Evolutionary conservation across 768 basidiomycete species (phyloP), one percentile per base, ranked within the genome.

Genomic region (Xanthoconium purpureum): DNA sequence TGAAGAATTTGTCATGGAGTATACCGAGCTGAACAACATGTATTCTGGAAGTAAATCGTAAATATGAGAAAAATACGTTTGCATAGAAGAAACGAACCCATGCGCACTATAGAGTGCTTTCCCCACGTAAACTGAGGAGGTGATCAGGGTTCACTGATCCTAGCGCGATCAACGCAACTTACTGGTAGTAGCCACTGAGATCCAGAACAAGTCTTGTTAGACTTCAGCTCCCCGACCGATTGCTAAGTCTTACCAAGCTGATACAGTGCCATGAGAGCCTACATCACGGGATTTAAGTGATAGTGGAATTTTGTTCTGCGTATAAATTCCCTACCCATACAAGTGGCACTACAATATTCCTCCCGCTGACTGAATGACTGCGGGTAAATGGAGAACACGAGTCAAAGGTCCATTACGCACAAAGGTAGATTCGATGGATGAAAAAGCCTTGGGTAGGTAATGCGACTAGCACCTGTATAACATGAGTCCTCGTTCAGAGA

Each of bases 361-460:
- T 63, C 45, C 43, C 38, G 1, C 46, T 54, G 28, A 64, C 63
- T 64, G 17, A 5, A 2, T 2, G 8, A 1, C 0, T 2, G 3
- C 64, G 17, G 47, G 30, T 30, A n/a, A 48, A 33, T 32, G 13
- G 8, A 24, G 29, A 39, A n/a, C 30, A 8, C 3, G 3, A 18
- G 7, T 7, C 13, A 7, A 20, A 13, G 29, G 4, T 9, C 28
- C 3, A 20, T 24, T 7, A 50, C 56, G 15, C 12, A 60, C 58
- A 46, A 7, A 47, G 15, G 33, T 54, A 60, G 15, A 62, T 46
- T 13, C 63, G 50, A 30, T 58, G 12, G 20, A 65, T 18, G 9
- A 62, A 58, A 28, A 47, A 61, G 6, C 43, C 50, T 29, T 64
- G 63, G 0, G 53, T 32, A 2, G 8, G 20, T n/a, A 52, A 2